Evolutionary conservation across 2,329 filamentous ascomycete genomes (phyloP), one percentile per base, ranked within the genome.

Genomic region (Aspergillus intermedius): DNA sequence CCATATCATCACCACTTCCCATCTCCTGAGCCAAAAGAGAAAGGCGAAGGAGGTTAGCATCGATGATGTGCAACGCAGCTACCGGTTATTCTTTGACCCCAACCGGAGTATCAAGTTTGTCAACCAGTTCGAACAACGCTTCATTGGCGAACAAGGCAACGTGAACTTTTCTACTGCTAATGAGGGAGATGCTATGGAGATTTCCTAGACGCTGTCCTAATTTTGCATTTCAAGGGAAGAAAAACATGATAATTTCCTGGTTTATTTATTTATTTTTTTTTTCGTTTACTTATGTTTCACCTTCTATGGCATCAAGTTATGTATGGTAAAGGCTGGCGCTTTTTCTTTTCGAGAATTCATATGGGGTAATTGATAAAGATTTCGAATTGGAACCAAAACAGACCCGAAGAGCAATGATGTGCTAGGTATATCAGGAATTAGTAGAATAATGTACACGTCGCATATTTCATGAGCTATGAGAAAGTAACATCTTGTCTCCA

Each of bases 1-100:
- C 74, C 96, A 98, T 67, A 83, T 98, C 48, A 96, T 98, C 71
- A 95, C 88, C 19, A 96, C 93, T 1, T 93, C 89, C 4, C 87
- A 95, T 68, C 80, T 98, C 41, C 79, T 97, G 44, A 83, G 83
- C 53, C 83, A 87, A 61, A 97, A 96, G 79, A 82, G 91, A 56
- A 86, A 84, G 63, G 85, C 86, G 13, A 88, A 88, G 69, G 85
- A 91, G 62, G 88, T 98, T 43, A 82, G 80, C 49, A 80, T 95
- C 49, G 83, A 88, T 48, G 93, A 98, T 64, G 91, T 98, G 10
- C 87, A 95, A 75, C 83, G 91, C 58, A 95, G 89, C 72, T 98
- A 91, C 77, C 80, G 85, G 64, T 80, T 98, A 44, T 98, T 98
- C 74, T 95, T 91, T 72, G 93, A 98, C 67, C 86, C 91, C 1